Evolutionary conservation across 257 asterid genomes (phyloP).

Genomic region (Nicotiana tabacum): DNA sequence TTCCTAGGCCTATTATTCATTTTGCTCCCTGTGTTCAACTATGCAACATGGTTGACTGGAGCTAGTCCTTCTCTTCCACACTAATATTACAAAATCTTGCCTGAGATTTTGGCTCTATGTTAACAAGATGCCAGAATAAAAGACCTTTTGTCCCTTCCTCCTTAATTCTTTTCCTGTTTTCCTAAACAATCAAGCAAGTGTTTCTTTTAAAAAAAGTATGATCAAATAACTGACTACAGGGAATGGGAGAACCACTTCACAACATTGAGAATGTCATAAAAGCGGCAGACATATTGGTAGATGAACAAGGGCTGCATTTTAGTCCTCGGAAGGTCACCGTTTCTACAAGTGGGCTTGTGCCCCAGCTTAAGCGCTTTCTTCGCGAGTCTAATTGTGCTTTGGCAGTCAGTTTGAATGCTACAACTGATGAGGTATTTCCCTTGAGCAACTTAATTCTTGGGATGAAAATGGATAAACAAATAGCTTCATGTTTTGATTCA

Average conservation of each 20-base stretch:
- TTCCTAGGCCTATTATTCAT: background rate
- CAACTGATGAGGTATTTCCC: slow-evolving; percentile 79
- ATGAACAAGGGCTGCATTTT: slow-evolving; percentile 93
- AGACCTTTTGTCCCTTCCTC: background rate
- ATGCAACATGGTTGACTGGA: background rate
- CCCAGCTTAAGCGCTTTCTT: slow-evolving; percentile 77
- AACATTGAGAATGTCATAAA: slow-evolving; percentile 79
- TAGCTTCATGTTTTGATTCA: background rate
- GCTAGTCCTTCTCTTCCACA: background rate
- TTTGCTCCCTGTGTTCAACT: background rate
- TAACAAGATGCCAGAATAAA: background rate
- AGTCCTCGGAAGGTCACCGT: slow-evolving; percentile 94
- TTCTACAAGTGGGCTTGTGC: slow-evolving; percentile 96
- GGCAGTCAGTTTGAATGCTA: slow-evolving; percentile 97
- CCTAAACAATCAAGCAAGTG: background rate
- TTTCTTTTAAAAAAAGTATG: background rate
- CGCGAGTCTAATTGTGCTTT: slow-evolving; percentile 80
- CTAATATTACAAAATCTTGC: background rate
- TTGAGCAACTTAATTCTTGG: background rate
- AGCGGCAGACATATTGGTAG: slow-evolving; percentile 90
- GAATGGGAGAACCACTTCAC: slow-evolving; percentile 99
- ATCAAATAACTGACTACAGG: slow-evolving; percentile 32
- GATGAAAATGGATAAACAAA: background rate
- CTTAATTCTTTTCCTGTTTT: background rate
- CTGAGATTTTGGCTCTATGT: background rate